Base-by-base conservation (phyloP, 2,329 filamentous ascomycete species). In the Rasamsonia emersonii region DNA sequence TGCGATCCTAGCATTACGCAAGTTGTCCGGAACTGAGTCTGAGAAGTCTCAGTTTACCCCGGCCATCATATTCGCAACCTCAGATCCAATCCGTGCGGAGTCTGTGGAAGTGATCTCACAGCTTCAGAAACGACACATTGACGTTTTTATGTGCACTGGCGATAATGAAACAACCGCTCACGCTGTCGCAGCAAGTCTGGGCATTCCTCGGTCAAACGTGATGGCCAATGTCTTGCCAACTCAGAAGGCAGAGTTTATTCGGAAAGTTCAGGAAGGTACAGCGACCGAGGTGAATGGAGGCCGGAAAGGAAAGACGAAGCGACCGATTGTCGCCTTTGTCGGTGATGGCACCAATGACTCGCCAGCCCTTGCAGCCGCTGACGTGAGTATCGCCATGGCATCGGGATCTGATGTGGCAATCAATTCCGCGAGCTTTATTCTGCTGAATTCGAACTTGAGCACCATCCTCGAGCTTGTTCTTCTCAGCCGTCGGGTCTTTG, bases 121-220 rank as follows among this genome's bases (percentile, higher is more conserved):
- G 1, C 73, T 94, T 0, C 71, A 74, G 25, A 58, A 69, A 4
- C 72, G 73, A 10, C 77, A 80, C 13, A 78, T 82, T 28, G 73
- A 78, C 18, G 82, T 93, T 3, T 94, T 81, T 77, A 93, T 95
- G 85, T 77, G 94, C 21, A 93, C 86, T 0, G 88, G 88, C 18
- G 88, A 95, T 63, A 94, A 94, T 50, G 64, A 68, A n/a, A 77
- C 67, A n/a, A 95, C 88, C 1, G 88, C 88, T 2, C 67, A 71
- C 13, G 85, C 86, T 0, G 84, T 95, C 3, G 88, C 82, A 1
- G 62, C 68, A 2, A 75, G 75, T 47, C 68, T 94, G 11, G 84
- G 84, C 14, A 94, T 95, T 42, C 71, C 76, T 0, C 49, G 67
- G 1, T 62, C 67, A 33, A 83, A 93, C 51, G 79, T 95, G 42